phyloP scores from a whole-genome alignment of 2,329 filamentous ascomycete species.

The Monascus ruber region DNA sequence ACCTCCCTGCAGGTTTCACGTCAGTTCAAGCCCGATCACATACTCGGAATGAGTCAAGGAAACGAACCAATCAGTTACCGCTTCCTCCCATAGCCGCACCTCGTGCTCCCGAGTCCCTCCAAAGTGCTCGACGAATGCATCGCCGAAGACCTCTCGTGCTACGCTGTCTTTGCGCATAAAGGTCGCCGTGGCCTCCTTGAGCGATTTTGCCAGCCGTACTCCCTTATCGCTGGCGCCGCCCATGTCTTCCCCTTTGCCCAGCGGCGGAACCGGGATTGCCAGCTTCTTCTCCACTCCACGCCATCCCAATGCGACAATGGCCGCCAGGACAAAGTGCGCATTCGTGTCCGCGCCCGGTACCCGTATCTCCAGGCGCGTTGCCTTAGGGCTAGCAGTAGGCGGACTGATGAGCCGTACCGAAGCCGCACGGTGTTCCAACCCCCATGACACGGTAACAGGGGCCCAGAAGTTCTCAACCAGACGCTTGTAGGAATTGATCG shows the following conservation, averaged over 20 bases:
- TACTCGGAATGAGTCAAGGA: neutral
- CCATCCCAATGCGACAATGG: conserved; percentile 80
- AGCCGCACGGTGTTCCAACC: conserved; percentile 84
- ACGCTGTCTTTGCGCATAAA: conserved; percentile 72
- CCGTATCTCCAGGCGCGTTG: conserved; percentile 84
- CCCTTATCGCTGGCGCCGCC: conserved; percentile 62
- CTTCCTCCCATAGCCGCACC: conserved; percentile 81
- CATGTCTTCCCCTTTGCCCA: conserved; percentile 75
- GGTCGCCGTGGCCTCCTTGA: conserved; percentile 70
- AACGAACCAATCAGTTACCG: conserved; percentile 88
- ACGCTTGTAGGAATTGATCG: conserved; percentile 95
- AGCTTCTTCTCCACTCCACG: conserved; percentile 87
- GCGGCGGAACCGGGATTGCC: conserved; percentile 65
- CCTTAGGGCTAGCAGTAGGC: conserved; percentile 70
- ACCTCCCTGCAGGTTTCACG: conserved; percentile 49
- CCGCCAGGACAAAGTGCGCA: conserved; percentile 73
- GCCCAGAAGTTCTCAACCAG: conserved; percentile 99
- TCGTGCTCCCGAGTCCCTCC: conserved; percentile 89
- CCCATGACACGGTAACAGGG: conserved; percentile 94
- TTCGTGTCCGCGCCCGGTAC: conserved; percentile 93
- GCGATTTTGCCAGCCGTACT: conserved; percentile 65
- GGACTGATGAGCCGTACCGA: conserved; percentile 83
- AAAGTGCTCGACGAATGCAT: conserved; percentile 93
- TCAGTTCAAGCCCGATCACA: neutral
- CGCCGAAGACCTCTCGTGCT: conserved; percentile 85